A percentile compares a stretch with the other conserved stretches of the same genome.
These are phyloP conservation scores for Triglochin maritima DNA, from an alignment of 106 monocot species.

Conservation along the genomic window DNA sequence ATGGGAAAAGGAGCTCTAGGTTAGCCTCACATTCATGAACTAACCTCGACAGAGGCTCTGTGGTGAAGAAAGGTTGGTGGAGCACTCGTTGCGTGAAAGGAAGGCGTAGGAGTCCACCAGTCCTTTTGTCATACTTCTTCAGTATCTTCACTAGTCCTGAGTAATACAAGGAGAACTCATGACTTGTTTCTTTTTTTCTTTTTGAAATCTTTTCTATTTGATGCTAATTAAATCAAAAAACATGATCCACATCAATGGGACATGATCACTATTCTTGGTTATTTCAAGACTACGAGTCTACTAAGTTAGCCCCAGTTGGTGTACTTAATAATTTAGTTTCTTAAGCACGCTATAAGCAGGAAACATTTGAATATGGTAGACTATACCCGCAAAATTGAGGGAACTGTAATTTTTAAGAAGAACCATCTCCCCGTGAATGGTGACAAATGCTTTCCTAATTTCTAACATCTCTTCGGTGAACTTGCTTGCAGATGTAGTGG, in stretches of 20 bases:
- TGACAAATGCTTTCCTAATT: constrained; percentile 81
- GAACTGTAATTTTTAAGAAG: constrained; percentile 95
- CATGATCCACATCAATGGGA: too few species aligned
- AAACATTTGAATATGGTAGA: neutral
- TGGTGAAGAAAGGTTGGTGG: constrained; percentile 84
- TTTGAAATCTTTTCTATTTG: too few species aligned
- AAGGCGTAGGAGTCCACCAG: constrained; percentile 59
- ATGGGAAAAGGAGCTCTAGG: constrained; percentile 79
- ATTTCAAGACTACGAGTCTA: too few species aligned
- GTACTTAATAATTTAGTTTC: too few species aligned
- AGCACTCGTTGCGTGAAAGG: constrained; percentile 78
- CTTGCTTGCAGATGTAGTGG: constrained; percentile 38
- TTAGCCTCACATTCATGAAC: constrained; percentile 81
- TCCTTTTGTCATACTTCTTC: constrained; percentile 95
- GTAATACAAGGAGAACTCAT: too few species aligned
- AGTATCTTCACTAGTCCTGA: constrained; percentile 85
- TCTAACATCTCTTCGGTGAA: constrained; percentile 84
- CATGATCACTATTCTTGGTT: too few species aligned
- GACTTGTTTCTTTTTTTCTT: too few species aligned
- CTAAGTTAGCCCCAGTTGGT: too few species aligned
- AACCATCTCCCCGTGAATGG: constrained; percentile 97
- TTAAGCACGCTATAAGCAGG: neutral
- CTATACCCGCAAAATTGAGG: constrained; percentile 78
- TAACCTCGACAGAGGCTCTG: constrained; percentile 64
- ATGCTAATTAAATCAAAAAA: too few species aligned